Evolutionary conservation across 257 asterid genomes (phyloP), one percentile per base, ranked within the genome.

Genomic region (Solanum sejunctum): DNA sequence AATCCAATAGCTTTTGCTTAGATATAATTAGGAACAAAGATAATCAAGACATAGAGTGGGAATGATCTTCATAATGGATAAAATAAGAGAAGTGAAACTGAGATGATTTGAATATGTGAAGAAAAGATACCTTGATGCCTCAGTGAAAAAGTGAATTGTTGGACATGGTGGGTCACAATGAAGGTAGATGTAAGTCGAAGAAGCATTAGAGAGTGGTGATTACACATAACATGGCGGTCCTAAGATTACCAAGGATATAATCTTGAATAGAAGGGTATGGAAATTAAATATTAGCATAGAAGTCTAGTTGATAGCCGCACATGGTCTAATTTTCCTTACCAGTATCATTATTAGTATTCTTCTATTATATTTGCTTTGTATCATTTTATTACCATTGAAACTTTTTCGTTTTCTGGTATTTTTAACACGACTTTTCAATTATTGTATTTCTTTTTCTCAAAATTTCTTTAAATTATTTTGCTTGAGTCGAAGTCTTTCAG

Each of bases 21-120:
- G 4, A 23, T 8, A 56, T 56, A 21, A 56, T 56, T 3, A 17
- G 21, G 23, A 56, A 56, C 11, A 1, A 17, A 17, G 21, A 56
- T 17, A 56, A 9, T 56, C 2, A 0, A 0, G 20, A 56, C 23
- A 28, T 28, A 56, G 8, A 56, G 61, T 56, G 61, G 11, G 11
- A 56, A 11, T 18, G 10, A 4, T 17, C 21, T 56, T 56, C 7
- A 21, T 56, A 21, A 4, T 56, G 61, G 21, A 56, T 0, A 56
- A 9, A 20, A 16, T 56, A 21, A 28, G 3, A 28, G 32, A 28
- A 28, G 32, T 3, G 0, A 56, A 10, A 0, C 0, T 17, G 11
- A 56, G 5, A 56, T 56, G 0, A 8, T 56, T 56, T 0, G 18
- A 21, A 17, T 0, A 56, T 56, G 5, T 56, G 63, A 18, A 56